phyloP scores from a whole-genome alignment of 106 monocot genomes.

The Apostasia shenzhenica region DNA sequence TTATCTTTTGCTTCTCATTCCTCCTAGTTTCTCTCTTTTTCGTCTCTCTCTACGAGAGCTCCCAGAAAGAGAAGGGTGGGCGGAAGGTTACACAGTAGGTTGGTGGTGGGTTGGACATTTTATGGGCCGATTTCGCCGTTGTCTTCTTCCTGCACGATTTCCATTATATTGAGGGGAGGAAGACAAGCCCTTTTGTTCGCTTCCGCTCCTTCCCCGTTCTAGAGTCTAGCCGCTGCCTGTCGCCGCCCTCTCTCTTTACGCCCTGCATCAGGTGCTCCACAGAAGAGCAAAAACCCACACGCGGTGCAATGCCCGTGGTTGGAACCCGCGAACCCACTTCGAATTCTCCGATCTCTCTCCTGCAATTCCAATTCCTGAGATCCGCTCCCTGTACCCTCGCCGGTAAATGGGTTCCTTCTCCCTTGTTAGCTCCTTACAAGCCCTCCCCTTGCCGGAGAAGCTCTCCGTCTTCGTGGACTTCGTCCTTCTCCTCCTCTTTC shows the following conservation, averaged over 20 bases:
- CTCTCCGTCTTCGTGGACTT: conserved; percentile 20
- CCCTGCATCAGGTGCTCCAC: neutral
- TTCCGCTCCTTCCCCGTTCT: conserved; percentile 8
- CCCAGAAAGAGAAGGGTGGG: neutral
- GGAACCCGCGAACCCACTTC: neutral
- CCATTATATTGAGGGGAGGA: neutral
- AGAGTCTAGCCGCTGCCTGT: conserved; percentile 9
- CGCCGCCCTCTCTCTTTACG: neutral
- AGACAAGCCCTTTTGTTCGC: conserved; percentile 1
- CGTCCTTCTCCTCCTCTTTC: conserved; percentile 24
- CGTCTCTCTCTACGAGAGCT: conserved; percentile 1
- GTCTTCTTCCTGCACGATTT: neutral
- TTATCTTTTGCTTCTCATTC: neutral
- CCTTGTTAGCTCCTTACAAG: conserved; percentile 9
- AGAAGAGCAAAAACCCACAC: neutral
- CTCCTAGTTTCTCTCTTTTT: neutral
- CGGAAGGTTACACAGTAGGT: neutral
- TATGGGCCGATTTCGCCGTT: neutral
- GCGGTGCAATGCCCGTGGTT: conserved; percentile 33
- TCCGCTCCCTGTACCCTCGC: neutral
- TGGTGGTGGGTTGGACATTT: neutral
- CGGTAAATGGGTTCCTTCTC: conserved; percentile 24
- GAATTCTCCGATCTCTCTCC: neutral
- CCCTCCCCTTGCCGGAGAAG: conserved; percentile 28
- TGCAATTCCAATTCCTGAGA: conserved; percentile 4